Conservation (phyloP, 192 early-diverging fungal species). For the Backusella morwellensis region DNA sequence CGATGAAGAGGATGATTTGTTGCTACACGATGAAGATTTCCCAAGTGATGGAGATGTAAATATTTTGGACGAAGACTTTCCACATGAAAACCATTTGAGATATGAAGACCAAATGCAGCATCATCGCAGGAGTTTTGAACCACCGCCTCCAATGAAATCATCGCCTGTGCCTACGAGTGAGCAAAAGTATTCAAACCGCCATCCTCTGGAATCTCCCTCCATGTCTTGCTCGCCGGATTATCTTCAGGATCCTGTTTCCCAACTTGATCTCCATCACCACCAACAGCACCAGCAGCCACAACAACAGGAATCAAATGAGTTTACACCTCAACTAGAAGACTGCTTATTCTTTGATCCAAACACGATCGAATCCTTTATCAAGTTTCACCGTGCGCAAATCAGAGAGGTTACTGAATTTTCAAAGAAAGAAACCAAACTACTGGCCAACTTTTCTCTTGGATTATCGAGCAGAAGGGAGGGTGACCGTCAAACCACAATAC, state of each 20-base stretch:
- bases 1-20: conserved; percentile 31
- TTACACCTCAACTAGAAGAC: background rate
- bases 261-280: background rate
- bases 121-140: conserved; percentile 2
- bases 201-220: background rate
- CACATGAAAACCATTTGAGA: conserved; percentile 19
- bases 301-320: background rate
- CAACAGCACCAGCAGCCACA: background rate
- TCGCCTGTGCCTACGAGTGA: background rate
- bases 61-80: conserved; percentile 40
- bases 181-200: background rate
- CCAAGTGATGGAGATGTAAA: conserved; percentile 34
- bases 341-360: conserved; percentile 31
- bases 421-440: conserved; percentile 63
- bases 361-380: conserved; percentile 60
- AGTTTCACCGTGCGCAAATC: conserved; percentile 61
- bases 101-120: conserved; percentile 4
- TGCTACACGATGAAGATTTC: conserved; percentile 37
- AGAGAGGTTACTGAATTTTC: conserved; percentile 58
- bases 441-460: conserved; percentile 60
- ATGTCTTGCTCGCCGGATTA: conserved; percentile 2
- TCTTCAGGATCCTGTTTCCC: background rate
- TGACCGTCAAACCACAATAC: conserved; percentile 10
- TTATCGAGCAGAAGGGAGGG: conserved; percentile 43
- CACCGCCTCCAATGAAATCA: background rate